Conservation (phyloP, 805 yeast species). For the Saccharomycopsis microspora region DNA sequence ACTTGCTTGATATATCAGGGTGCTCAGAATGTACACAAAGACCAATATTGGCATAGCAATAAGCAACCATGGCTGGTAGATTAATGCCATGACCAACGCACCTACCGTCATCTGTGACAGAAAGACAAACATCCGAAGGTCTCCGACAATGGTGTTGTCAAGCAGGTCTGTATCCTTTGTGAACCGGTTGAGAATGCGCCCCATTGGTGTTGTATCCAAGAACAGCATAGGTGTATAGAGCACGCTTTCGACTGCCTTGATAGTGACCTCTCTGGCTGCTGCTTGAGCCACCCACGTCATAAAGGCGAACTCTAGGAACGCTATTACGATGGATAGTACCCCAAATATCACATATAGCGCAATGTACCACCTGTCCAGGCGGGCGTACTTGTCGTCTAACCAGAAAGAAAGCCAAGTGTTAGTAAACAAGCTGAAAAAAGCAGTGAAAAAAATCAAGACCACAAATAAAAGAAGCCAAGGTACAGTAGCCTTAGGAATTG, state of each 20-base stretch:
- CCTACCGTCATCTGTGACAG: constrained; percentile 45
- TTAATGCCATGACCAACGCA: constrained; percentile 49
- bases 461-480: constrained; percentile 23
- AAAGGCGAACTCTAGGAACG: constrained; percentile 31
- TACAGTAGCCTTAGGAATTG: constrained; percentile 36
- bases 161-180: constrained; percentile 77
- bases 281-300: constrained; percentile 39
- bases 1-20: constrained; percentile 53
- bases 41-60: constrained; percentile 46
- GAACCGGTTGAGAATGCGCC: constrained; percentile 73
- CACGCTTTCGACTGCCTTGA: constrained; percentile 44
- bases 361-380: constrained; percentile 45
- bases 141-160: constrained; percentile 69
- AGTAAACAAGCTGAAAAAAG: constrained; percentile 43
- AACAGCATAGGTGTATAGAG: constrained; percentile 73
- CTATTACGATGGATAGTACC: constrained; percentile 33
- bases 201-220: constrained; percentile 82
- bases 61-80: constrained; percentile 68
- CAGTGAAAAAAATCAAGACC: constrained; percentile 16
- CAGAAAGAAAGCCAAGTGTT: constrained; percentile 81
- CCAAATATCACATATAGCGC: constrained; percentile 52
- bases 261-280: constrained; percentile 48
- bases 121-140: constrained; percentile 45
- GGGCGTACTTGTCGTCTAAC: constrained; percentile 44
- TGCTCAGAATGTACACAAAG: constrained; percentile 30